Percentiles rank a stretch among this genome's conserved stretches.
Evolutionary conservation across 148 eudicot genomes (phyloP).

Genomic region (Beta vulgaris): DNA sequence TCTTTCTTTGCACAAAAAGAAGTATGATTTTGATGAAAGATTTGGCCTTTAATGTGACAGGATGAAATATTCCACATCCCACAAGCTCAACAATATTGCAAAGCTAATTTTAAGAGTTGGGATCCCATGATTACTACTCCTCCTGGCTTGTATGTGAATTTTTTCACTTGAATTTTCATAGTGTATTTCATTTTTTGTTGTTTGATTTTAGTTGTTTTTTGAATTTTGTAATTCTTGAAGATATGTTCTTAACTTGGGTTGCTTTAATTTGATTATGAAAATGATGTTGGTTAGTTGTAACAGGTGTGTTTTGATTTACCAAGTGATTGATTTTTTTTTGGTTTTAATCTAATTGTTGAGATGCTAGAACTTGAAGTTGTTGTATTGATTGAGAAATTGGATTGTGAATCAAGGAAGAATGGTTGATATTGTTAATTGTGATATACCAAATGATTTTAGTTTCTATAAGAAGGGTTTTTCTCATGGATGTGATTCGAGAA

Average conservation of each 20-base stretch:
- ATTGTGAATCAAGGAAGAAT: neutral
- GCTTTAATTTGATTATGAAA: neutral
- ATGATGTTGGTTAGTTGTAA: neutral
- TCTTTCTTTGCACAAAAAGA: neutral
- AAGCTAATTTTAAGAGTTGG: conserved; percentile 77
- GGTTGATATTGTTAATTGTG: neutral
- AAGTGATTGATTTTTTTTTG: neutral
- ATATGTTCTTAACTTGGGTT: neutral
- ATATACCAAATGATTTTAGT: neutral
- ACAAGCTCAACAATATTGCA: conserved; percentile 86
- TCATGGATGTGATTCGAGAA: neutral
- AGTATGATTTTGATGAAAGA: neutral
- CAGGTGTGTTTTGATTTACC: neutral
- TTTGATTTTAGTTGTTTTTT: conserved; percentile 5
- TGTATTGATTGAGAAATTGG: neutral
- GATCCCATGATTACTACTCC: conserved; percentile 99
- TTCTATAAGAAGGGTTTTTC: neutral
- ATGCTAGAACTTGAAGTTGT: neutral
- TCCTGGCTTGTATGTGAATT: conserved; percentile 70
- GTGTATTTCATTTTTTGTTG: neutral
- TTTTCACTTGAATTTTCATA: neutral
- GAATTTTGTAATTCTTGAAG: neutral
- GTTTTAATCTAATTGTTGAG: too few relatives aligned
- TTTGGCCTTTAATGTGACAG: conserved; percentile 34
- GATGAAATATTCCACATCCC: conserved; percentile 96